These are phyloP conservation scores for Candida frijolesensis DNA, from an alignment of 1,139 yeast genomes.

Conservation along the genomic window DNA sequence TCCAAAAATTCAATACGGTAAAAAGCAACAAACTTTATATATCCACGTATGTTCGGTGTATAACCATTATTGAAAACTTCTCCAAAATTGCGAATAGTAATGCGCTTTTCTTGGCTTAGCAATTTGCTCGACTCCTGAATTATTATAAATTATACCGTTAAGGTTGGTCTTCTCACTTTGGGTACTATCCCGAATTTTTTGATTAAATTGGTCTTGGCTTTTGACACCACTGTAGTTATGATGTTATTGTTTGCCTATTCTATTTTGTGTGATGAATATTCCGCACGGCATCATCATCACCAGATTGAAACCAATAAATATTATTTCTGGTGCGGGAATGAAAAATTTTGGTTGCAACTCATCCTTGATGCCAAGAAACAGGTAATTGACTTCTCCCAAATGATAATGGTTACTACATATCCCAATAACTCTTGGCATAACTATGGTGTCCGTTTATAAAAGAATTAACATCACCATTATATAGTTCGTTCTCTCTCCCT, in stretches of 20 bases:
- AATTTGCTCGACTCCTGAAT: too few relatives aligned
- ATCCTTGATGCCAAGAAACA: neutral
- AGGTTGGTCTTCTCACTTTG: too few relatives aligned
- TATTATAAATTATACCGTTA: too few relatives aligned
- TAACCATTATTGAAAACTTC: neutral
- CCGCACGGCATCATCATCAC: too few relatives aligned
- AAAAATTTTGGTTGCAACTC: too few relatives aligned
- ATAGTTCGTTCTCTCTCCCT: neutral
- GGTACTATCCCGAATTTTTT: too few relatives aligned
- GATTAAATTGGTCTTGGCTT: conserved; percentile 1
- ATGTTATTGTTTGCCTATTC: neutral
- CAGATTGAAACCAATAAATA: too few relatives aligned
- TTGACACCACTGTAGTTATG: conserved; percentile 3
- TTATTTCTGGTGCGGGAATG: too few relatives aligned
- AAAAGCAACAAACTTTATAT: neutral
- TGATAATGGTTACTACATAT: too few relatives aligned
- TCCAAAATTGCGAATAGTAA: neutral
- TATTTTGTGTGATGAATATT: too few relatives aligned
- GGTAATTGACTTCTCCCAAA: neutral
- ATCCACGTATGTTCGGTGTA: neutral
- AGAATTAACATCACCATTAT: neutral
- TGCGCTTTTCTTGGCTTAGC: neutral
- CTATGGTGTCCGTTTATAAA: neutral
- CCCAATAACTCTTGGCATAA: too few relatives aligned
- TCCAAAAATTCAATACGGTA: neutral